Base-by-base conservation (phyloP, 148 eudicot genomes). In the Camellia sinensis region DNA sequence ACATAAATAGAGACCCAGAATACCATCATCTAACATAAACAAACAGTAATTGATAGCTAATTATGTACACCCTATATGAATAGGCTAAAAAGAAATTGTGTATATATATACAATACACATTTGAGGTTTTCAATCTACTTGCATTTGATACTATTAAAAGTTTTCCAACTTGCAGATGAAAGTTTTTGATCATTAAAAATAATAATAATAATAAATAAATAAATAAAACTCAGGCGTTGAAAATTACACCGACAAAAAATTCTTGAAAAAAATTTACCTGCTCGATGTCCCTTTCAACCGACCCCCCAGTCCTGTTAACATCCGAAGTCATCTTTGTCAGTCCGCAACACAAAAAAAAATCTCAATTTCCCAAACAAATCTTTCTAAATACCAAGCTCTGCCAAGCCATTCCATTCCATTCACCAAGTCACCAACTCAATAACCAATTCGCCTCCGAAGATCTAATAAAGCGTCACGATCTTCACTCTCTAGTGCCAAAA, bases 261-360 rank as follows among this genome's bases (percentile, higher is more conserved):
- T 15, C 17, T 67, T 10, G 11, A 54, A 64, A 73, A 54, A 64
- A 73, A 14, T 67, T 77, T 84, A 92, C 97, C 91, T 92, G 97
- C 84, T 92, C 97, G 67, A 83, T 84, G 81, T 92, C 97, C 50
- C 97, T 83, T 83, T 92, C 97, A 8, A 83, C 88, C 0, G 88
- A 78, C 43, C 91, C 91, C 21, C 78, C 90, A 52, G 81, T 86
- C 44, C 97, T 80, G 72, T 77, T 91, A 86, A 77, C 90, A 84
- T 92, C 94, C 76, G 90, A 74, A 44, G 84, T 78, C 92, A 92
- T 88, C 70, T 87, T 29, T 88, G 73, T 84, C 89, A 73, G 83
- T 83, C 75, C 59, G 21, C 78, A 52, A 48, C 80, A 14, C 45
- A 22, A 60, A 53, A 22, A 60, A 53, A 75, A 48, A 45, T 56